Percentiles rank a stretch among this genome's conserved stretches.
phyloP scores from a whole-genome alignment of 306 rosid species.

The Fagus crenata region DNA sequence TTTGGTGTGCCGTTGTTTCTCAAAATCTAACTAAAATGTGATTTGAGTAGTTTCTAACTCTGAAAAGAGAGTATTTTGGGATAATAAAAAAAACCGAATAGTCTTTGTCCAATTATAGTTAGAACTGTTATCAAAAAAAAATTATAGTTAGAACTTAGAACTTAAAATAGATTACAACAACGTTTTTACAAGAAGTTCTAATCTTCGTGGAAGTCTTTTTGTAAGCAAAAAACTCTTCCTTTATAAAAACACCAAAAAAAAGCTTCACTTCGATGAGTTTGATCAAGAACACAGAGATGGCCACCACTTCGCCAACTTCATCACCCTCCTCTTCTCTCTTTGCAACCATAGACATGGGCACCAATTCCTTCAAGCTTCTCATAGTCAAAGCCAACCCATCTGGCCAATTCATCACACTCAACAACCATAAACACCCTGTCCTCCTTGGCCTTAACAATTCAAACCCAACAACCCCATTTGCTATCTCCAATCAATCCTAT shows the following conservation, averaged over 20 bases:
- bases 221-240: background rate
- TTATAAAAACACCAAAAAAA: background rate
- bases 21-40: too few relatives aligned
- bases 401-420: slow-evolving; percentile 34
- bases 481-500: slow-evolving; percentile 28
- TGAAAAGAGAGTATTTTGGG: too few relatives aligned
- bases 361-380: slow-evolving; percentile 46
- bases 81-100: too few relatives aligned
- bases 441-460: slow-evolving; percentile 37
- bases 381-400: slow-evolving; percentile 30
- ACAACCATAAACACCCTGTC: slow-evolving; percentile 28
- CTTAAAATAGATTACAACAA: too few relatives aligned
- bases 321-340: slow-evolving; percentile 23
- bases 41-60: too few relatives aligned
- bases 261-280: background rate
- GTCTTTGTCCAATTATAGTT: too few relatives aligned
- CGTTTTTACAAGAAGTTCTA: background rate
- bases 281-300: slow-evolving; percentile 16
- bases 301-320: background rate
- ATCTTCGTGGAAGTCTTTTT: background rate
- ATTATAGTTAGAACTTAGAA: too few relatives aligned
- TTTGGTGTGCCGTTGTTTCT: too few relatives aligned
- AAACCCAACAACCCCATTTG: slow-evolving; percentile 18
- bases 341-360: slow-evolving; percentile 44
- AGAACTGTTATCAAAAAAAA: too few relatives aligned